Base-by-base conservation (phyloP, 305 asterid species). In the Ilex paraguariensis region DNA sequence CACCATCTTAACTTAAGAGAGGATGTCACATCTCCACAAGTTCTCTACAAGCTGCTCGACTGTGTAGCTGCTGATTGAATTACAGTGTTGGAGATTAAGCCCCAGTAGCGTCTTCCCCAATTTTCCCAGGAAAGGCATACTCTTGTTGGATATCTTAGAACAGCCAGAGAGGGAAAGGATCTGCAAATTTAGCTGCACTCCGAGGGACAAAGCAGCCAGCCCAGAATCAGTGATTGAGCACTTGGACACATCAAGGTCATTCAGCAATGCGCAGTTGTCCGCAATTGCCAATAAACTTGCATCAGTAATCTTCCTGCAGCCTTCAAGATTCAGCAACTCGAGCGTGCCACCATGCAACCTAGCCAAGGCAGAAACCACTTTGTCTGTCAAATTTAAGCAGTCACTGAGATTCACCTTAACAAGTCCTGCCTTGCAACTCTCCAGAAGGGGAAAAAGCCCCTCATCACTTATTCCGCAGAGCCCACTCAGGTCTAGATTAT, bases 1-100 rank as follows among this genome's bases (percentile, higher is more conserved):
- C 16, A 46, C 52, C 42, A 13, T 12, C 52, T 11, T 10, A 10
- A 13, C 10, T 46, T 46, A 46, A 11, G n/a, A 46, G 52, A 46
- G 52, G 52, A 46, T 46, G 15, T 46, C 52, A 46, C 52, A 46
- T 46, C 52, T 46, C 52, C 52, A 46, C 52, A 46, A 46, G 52
- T 9, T 46, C 15, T 13, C 52, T 10, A 46, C 52, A 46, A 46
- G 52, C 15, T 46, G n/a, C 52, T 46, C 52, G 15, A 46, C 15
- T 46, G 52, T 0, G 11, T 12, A 3, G 52, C 52, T 46, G 52
- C 52, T 46, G n/a, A 46, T 11, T 10, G n/a, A 10, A 46, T 46
- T 46, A 12, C 52, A 46, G 1, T 46, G 52, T 46, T 46, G 52
- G 52, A 46, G 52, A 46, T 46, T 46, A 10, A 46, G 15, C 10